Percentiles rank a stretch among this genome's conserved stretches.
Evolutionary conservation across 441 rosid genomes (phyloP).

Genomic region (Erodium trifolium): DNA sequence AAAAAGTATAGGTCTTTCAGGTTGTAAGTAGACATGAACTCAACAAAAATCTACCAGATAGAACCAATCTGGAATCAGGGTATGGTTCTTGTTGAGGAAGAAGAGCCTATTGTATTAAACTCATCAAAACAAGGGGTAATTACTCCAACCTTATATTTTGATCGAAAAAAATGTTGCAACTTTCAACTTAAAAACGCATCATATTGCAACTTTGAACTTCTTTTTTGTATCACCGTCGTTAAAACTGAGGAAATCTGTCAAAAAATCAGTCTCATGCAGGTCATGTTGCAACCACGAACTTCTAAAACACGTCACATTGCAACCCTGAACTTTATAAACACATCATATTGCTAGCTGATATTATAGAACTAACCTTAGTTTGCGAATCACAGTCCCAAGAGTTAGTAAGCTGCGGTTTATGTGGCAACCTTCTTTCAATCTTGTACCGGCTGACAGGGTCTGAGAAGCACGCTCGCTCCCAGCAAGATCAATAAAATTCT

Average conservation of each 20-base stretch:
- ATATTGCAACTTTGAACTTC: too few species aligned
- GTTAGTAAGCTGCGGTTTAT: conserved; percentile 88
- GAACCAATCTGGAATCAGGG: not conserved
- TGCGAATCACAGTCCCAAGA: conserved; percentile 85
- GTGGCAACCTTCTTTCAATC: conserved; percentile 95
- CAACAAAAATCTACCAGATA: not conserved
- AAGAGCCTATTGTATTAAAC: not conserved
- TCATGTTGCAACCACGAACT: too few species aligned
- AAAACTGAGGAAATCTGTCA: too few species aligned
- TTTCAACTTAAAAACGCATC: too few species aligned
- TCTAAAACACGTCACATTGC: too few species aligned
- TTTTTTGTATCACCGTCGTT: too few species aligned
- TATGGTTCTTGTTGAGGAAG: not conserved
- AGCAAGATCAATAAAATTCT: conserved; percentile 92
- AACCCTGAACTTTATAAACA: too few species aligned
- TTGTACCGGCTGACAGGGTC: conserved; percentile 65
- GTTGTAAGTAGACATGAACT: not conserved
- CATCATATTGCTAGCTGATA: too few species aligned
- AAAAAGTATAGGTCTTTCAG: not conserved
- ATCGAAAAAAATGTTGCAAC: too few species aligned
- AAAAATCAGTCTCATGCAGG: too few species aligned
- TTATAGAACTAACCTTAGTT: conserved; percentile 58
- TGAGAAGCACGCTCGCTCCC: conserved; percentile 99
- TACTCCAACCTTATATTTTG: too few species aligned
- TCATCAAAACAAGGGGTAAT: too few species aligned